Evolutionary conservation across 345 rosid species (phyloP).

Genomic region (Isatis tinctoria): DNA sequence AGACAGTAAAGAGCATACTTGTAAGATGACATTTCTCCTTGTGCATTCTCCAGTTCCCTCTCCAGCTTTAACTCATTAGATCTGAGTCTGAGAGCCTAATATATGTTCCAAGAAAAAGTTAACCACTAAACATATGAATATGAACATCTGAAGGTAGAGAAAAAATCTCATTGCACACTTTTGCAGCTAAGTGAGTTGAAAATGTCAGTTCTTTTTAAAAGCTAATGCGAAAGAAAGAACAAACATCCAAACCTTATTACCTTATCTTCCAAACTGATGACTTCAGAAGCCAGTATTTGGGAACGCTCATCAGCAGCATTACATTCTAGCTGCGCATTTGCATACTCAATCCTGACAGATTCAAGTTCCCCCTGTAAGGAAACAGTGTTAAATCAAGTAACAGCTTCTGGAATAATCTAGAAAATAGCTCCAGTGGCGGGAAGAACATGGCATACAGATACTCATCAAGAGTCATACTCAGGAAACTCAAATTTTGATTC

Average conservation of each 20-base stretch:
- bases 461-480: neutral
- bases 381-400: conserved; percentile 2
- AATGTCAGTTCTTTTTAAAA: neutral
- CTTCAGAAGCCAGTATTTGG: conserved; percentile 91
- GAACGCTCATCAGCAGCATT: conserved; percentile 93
- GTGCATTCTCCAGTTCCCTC: conserved; percentile 79
- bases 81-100: conserved; percentile 88
- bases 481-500: neutral
- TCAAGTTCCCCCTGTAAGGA: conserved; percentile 78
- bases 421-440: neutral
- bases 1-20: conserved; percentile 48
- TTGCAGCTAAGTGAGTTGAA: neutral
- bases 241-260: conserved; percentile 36
- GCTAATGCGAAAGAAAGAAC: neutral
- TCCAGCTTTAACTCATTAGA: conserved; percentile 94
- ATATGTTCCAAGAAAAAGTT: conserved; percentile 15
- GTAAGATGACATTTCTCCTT: conserved; percentile 61
- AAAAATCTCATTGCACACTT: neutral
- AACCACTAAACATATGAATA: conserved; percentile 7
- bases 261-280: conserved; percentile 98
- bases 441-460: conserved; percentile 6
- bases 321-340: conserved; percentile 79
- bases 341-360: conserved; percentile 59
- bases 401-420: conserved; percentile 1
- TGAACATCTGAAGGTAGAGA: conserved; percentile 21